These are phyloP conservation scores for Cicer pinnatifidum DNA, from an alignment of 306 rosid species.

Conservation along the genomic window DNA sequence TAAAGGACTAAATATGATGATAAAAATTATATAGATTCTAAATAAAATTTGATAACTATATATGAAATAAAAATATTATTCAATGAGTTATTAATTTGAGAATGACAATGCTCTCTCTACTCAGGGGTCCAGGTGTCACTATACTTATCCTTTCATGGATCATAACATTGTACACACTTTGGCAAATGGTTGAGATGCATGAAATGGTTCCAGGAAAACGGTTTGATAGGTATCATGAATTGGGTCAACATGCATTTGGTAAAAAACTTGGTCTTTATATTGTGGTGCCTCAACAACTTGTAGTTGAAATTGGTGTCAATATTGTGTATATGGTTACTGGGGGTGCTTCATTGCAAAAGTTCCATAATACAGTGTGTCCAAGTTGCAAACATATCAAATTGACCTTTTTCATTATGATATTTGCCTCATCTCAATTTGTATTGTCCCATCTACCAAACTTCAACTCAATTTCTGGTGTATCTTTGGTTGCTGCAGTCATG, in stretches of 20 bases:
- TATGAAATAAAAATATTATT: too few species aligned
- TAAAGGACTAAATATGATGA: too few species aligned
- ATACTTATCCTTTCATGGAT: constrained; percentile 68
- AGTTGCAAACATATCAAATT: constrained; percentile 51
- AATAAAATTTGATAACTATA: too few species aligned
- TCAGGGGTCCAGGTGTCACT: constrained; percentile 77
- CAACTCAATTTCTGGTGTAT: constrained; percentile 67
- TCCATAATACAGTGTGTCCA: constrained; percentile 57
- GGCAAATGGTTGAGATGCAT: constrained; percentile 94
- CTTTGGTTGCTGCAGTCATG: constrained; percentile 81
- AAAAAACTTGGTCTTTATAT: constrained; percentile 79
- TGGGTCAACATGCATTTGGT: constrained; percentile 84
- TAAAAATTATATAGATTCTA: too few species aligned
- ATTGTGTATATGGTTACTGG: constrained; percentile 82
- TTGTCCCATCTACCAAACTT: constrained; percentile 86
- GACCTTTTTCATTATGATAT: constrained; percentile 75
- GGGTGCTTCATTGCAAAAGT: constrained; percentile 67
- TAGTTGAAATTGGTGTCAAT: constrained; percentile 59
- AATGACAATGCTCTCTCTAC: too few species aligned
- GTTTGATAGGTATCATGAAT: constrained; percentile 78
- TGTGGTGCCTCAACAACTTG: constrained; percentile 84
- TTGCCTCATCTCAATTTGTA: constrained; percentile 73
- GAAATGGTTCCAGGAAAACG: constrained; percentile 83
- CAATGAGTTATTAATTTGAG: too few species aligned
- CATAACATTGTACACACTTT: constrained; percentile 67